Evolutionary conservation across 1,139 yeast genomes (phyloP), one percentile per base, ranked within the genome.

Genomic region (Pichia norvegensis): DNA sequence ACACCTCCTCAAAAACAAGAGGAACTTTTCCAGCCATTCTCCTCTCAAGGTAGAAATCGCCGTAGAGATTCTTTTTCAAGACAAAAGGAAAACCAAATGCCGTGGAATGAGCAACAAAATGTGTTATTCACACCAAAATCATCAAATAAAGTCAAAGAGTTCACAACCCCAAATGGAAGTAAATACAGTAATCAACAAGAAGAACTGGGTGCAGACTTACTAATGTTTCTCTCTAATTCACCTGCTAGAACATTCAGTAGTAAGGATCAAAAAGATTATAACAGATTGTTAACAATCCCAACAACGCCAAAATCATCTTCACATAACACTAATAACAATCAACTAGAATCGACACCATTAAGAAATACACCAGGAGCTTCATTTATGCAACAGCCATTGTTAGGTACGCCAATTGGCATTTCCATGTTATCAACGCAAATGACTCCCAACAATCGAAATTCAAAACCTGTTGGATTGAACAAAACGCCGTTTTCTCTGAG

Each of bases 211-310:
- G 95, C 95, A 1, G 94, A 84, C 60, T 67, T 86, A 51, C 70
- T 86, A 51, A 76, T 86, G 79, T 86, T 78, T 61, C 70, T 86
- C 56, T 95, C 95, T 4, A 84, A 94, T 4, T 84, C 95, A 3
- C 95, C 95, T 1, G 82, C 92, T 0, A 52, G 62, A 46, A 87
- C 90, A 0, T 81, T 82, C 1, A 54, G 60, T 20, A 46, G 49
- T 13, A 49, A 47, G 29, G 53, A 42, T 19, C 42, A 40, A 17
- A 45, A 55, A 14, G 49, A 48, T 6, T 9, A 36, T 36, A 42
- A 16, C 23, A 45, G 45, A 22, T 27, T 45, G 1, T 37, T 40
- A 40, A 38, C 45, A 39, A 49, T 60, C 29, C 61, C 65, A 23
- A 55, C 63, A 14, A 64, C 67, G 1, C 72, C 72, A 40, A 58